Evolutionary conservation across 2,329 filamentous ascomycete genomes (phyloP).

Genomic region (Talaromyces sp.): DNA sequence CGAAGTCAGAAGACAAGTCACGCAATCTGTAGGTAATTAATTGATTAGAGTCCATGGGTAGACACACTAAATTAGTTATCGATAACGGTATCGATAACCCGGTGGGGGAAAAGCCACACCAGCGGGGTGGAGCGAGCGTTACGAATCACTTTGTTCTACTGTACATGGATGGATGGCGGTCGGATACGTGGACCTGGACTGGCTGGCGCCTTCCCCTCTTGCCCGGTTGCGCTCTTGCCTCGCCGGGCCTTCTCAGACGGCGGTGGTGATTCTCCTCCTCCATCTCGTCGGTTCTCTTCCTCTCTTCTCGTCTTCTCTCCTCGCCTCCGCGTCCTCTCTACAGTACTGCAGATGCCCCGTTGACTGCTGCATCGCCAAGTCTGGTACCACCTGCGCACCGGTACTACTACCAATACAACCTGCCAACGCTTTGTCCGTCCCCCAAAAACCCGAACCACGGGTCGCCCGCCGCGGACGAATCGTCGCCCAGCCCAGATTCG

Average conservation of each 20-base stretch:
- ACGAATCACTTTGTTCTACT: background rate
- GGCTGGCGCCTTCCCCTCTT: background rate
- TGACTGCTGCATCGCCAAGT: background rate
- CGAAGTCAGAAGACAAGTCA: background rate
- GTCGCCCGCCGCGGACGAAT: background rate
- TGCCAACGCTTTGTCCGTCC: background rate
- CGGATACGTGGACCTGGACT: background rate
- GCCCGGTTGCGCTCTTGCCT: background rate
- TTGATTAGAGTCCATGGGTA: too few species aligned
- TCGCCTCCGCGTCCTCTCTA: background rate
- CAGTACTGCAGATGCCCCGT: background rate
- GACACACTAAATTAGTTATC: background rate
- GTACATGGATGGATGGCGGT: too few species aligned
- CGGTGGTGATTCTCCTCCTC: background rate
- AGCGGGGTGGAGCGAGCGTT: background rate
- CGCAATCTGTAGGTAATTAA: too few species aligned
- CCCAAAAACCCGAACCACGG: background rate
- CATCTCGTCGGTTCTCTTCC: background rate
- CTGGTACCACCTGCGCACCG: background rate
- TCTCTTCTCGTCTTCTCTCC: background rate
- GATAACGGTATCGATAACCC: background rate
- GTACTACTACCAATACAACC: background rate
- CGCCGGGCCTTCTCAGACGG: too few species aligned
- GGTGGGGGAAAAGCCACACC: background rate
- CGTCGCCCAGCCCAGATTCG: background rate